Base-by-base conservation (phyloP, 139 green algal species). In the Chlorella sp. region DNA sequence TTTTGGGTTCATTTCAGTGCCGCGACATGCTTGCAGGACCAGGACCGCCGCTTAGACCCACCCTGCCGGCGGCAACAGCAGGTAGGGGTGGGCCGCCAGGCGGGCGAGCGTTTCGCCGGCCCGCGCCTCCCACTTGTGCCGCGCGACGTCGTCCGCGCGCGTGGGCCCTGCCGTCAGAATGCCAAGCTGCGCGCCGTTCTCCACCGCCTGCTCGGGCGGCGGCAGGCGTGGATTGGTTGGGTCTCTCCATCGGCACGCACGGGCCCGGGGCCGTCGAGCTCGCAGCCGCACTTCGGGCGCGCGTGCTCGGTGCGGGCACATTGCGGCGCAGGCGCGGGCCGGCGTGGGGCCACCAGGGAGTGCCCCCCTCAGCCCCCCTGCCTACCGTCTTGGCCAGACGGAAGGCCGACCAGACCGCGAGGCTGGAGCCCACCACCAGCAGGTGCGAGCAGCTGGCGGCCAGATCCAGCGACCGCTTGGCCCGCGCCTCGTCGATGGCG, bases 381-480 rank as follows among this genome's bases (percentile, higher is more conserved):
- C n/a, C n/a, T n/a, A n/a, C 89, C 5, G 87, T 85, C 67, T 94
- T 93, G 8, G 90, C 86, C 21, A 98, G 83, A 38, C 63, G 77
- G 71, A 90, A 97, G 14, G 91, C 93, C 23, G 85, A 93, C 73
- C 88, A 97, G 5, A 95, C 90, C 71, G 83, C 80, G 25, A 94
- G 73, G 31, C 69, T 88, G 58, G 74, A 87, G 9, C 92, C 92
- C 27, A 95, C 84, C 25, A 94, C 81, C 35, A 97, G 77, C 73
- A 95, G 31, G 0, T 33, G 66, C 50, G 90, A 77, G n/a, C 69
- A 78, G 27, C 46, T 66, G 4, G 31, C 40, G 0, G 83, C 82
- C 38, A 85, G 59, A 2, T 77, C 67, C 62, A 82, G 33, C 5
- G 80, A 81, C 63, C 63, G 51, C 38, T 87, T 42, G 0, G 84